Evolutionary conservation across 2,329 filamentous ascomycete species (phyloP), one percentile per base, ranked within the genome.

Genomic region (Phoma sp.): DNA sequence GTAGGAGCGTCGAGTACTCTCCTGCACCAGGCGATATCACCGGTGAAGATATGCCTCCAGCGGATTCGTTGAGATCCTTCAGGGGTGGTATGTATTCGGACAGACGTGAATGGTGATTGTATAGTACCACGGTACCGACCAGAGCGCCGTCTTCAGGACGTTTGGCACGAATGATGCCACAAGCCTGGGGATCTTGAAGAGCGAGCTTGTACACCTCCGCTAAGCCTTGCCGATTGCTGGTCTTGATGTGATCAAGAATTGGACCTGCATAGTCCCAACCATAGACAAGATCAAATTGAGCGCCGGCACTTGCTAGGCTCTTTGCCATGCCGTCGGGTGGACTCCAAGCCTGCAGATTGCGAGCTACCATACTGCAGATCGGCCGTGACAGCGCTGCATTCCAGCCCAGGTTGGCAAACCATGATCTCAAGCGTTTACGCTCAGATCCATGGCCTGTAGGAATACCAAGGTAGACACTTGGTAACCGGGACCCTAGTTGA

Each of bases 341-440:
- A 5, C 80, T 77, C 91, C 91, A 96, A 10, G 81, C 82, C 23
- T 80, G 74, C n/a, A 96, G 77, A 62, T 91, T 88, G 32, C 84
- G 83, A 43, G 95, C 88, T 2, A 87, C 78, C 82, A 96, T 87
- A 70, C 89, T 92, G 65, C 84, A 88, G 0, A 89, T 82, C 0
- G 85, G 79, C 9, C 83, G 80, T 2, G 85, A 86, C 4, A 86
- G 77, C 0, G 84, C 81, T 2, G 83, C 88, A 66, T 96, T 92
- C 93, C 93, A 97, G 11, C 93, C 93, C 41, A 92, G 83, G 60
- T 88, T 90, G n/a, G 88, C 85, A 72, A 97, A 96, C 93, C 93
- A 98, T 40, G 84, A 83, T n/a, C 85, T 80, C 22, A 87, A 72
- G 43, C 81, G 79, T 69, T 85, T 87, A 13, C 83, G 79, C 64